Evolutionary conservation across 768 basidiomycete species (phyloP), one percentile per base, ranked within the genome.

Genomic region (Hypholoma sublateritium): DNA sequence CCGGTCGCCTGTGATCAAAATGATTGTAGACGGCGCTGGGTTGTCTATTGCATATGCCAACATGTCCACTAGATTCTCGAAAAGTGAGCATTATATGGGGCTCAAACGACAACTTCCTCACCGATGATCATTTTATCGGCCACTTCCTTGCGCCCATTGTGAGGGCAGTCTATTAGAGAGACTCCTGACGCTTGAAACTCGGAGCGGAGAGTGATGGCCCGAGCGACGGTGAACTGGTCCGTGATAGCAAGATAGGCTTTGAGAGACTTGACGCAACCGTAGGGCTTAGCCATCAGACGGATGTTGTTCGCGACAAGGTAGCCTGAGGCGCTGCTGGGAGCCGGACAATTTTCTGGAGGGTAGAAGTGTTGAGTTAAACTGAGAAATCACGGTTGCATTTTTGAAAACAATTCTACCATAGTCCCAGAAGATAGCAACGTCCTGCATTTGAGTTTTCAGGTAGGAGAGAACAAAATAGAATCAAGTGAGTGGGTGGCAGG

Each of bases 101-200:
- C 14, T 6, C 39, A 9, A 45, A 25, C 14, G 21, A 24, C 5
- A 46, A 45, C 17, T 35, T 16, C 62, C 69, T 58, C 43, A 79
- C 81, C 78, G 21, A 80, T 70, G 37, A 84, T 78, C 77, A 80
- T 81, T 63, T 80, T 80, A 62, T 79, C 79, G 13, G 75, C 77
- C 5, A 77, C 78, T 47, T 74, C 70, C 46, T 74, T 74, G 32
- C 68, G 65, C 39, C 70, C 71, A 55, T 70, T 67, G 45, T 71
- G 70, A 12, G 75, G 73, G 56, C 72, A 77, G 45, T 77, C 72
- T 12, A 71, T 72, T 41, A 78, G 54, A 7, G 73, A 81, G 24
- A 70, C 78, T 1, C 81, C 81, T 11, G 80, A 81, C 2, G 74
- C 69, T 53, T 81, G 79, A 0, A 84, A 68, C 51, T 82, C 64